Percentiles rank a stretch among this genome's conserved stretches.
phyloP scores from a whole-genome alignment of 1,284 basidiomycete genomes.

The Erythrobasidium hasegawianum region DNA sequence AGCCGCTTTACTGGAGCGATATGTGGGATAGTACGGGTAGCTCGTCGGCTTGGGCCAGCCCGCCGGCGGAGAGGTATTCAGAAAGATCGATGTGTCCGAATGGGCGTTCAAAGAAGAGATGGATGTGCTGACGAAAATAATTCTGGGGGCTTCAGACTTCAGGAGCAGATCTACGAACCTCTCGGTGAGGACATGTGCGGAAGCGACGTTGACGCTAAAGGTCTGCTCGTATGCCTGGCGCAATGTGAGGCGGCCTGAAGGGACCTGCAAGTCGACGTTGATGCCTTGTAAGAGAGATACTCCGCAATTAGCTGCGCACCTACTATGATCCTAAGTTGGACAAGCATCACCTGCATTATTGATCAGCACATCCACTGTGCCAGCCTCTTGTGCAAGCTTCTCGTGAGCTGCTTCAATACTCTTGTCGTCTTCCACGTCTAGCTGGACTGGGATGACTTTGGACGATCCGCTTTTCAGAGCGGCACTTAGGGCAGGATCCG shows the following conservation, averaged over 20 bases:
- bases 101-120: background rate
- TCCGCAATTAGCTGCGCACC: no score
- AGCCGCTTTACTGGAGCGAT: slow-evolving; percentile 31
- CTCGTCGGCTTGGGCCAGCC: background rate
- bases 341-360: background rate
- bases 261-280: no score
- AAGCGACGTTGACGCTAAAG: background rate
- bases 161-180: background rate
- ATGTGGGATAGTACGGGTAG: background rate
- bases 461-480: background rate
- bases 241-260: background rate
- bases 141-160: background rate
- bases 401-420: background rate
- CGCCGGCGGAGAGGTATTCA: background rate
- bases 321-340: no score
- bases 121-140: background rate
- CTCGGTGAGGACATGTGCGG: slow-evolving; percentile 5
- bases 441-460: background rate
- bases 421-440: background rate
- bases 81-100: background rate
- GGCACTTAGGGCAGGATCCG: background rate
- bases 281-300: no score
- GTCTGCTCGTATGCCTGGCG: background rate
- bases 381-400: background rate
- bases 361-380: background rate